Percentiles rank a stretch among this genome's conserved stretches.
phyloP scores from a whole-genome alignment of 106 monocot genomes.

The Platanthera guangdongensis region DNA sequence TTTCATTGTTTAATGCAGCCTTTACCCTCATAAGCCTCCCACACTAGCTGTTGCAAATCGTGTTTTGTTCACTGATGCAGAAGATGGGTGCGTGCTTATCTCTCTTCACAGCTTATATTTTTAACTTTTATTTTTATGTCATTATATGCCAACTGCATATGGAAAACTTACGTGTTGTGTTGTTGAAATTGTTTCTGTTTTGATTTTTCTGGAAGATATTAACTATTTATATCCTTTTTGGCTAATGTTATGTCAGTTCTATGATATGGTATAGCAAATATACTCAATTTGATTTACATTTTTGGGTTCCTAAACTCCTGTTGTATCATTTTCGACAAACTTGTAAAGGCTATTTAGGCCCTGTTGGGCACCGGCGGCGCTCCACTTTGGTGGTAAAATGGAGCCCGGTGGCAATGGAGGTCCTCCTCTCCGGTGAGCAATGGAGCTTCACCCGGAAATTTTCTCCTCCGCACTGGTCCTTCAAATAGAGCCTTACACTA shows the following conservation, averaged over 20 bases:
- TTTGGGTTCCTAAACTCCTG: not conserved
- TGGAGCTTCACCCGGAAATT: too few species aligned
- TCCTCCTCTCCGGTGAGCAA: too few species aligned
- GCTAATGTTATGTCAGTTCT: not conserved
- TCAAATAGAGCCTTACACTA: not conserved
- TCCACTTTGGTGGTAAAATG: too few species aligned
- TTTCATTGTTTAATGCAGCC: conserved; percentile 56
- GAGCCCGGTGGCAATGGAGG: too few species aligned
- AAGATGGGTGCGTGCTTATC: conserved; percentile 51
- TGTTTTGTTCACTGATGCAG: conserved; percentile 87
- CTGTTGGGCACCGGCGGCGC: too few species aligned
- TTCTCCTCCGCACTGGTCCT: too few species aligned
- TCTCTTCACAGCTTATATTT: not conserved
- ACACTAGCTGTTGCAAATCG: conserved; percentile 54
- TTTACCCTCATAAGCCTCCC: conserved; percentile 86
- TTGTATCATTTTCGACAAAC: not conserved
- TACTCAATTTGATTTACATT: not conserved
- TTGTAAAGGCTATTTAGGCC: not conserved
- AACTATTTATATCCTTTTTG: not conserved
- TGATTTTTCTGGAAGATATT: not conserved
- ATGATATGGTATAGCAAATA: not conserved
- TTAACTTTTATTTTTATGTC: conserved; percentile 6
- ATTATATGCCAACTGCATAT: not conserved
- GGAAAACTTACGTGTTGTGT: not conserved
- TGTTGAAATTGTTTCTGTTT: not conserved